Percentiles rank a stretch among this genome's conserved stretches.
These are phyloP conservation scores for Diutina mesorugosa DNA, from an alignment of 1,139 yeast genomes.

Conservation along the genomic window DNA sequence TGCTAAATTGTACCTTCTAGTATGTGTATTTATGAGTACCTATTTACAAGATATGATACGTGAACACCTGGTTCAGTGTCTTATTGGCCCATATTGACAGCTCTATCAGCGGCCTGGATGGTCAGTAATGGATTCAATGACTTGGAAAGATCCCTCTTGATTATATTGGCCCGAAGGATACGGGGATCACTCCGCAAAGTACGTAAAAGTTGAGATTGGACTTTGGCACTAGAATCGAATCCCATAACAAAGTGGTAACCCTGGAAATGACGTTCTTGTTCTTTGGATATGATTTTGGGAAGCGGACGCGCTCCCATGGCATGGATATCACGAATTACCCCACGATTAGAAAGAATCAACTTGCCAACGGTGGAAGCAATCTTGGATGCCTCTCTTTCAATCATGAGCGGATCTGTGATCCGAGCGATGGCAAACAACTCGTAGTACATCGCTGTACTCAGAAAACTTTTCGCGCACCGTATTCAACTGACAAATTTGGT, in stretches of 20 bases:
- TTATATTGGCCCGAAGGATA: conserved; percentile 65
- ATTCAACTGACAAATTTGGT: neutral
- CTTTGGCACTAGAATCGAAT: conserved; percentile 77
- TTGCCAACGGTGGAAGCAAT: conserved; percentile 76
- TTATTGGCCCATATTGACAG: neutral
- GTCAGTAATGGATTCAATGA: conserved; percentile 43
- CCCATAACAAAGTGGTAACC: conserved; percentile 81
- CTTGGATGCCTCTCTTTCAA: conserved; percentile 52
- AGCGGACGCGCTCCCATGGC: conserved; percentile 69
- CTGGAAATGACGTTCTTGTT: conserved; percentile 82
- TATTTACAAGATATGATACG: neutral
- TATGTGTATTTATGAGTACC: neutral
- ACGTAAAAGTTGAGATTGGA: conserved; percentile 74
- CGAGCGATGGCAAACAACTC: conserved; percentile 88
- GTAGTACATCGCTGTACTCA: conserved; percentile 48
- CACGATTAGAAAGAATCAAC: conserved; percentile 77
- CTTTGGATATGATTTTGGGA: conserved; percentile 73
- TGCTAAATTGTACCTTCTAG: neutral
- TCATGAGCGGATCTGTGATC: conserved; percentile 42
- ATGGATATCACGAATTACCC: conserved; percentile 73
- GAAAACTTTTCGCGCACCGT: neutral
- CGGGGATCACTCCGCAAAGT: conserved; percentile 82
- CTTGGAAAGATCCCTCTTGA: conserved; percentile 50
- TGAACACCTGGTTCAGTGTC: neutral
- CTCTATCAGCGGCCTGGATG: conserved; percentile 12